These are phyloP conservation scores for Desmodesmus armatus DNA, from an alignment of 139 green algal species.

Conservation along the genomic window DNA sequence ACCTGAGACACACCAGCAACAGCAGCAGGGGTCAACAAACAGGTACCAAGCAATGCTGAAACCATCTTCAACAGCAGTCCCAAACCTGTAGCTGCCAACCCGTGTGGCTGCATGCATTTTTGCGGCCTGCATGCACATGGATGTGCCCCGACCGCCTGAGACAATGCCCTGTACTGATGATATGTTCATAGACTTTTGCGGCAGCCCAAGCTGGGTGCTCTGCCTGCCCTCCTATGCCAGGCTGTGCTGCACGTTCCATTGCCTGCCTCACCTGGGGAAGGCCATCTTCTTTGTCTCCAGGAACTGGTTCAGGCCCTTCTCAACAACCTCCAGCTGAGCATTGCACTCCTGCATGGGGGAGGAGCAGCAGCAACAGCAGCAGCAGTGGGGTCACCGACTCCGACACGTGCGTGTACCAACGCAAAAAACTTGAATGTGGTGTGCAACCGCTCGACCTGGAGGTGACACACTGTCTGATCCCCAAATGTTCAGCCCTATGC, in stretches of 20 bases:
- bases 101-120: neutral
- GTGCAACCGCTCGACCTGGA: too few species aligned
- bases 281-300: slow-evolving; percentile 85
- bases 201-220: neutral
- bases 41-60: too few species aligned
- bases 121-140: neutral
- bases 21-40: too few species aligned
- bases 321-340: slow-evolving; percentile 74
- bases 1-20: slow-evolving; percentile 55
- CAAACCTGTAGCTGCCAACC: too few species aligned
- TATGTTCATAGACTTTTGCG: neutral
- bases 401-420: too few species aligned
- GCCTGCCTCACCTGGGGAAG: slow-evolving; percentile 59
- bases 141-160: neutral
- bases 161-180: neutral
- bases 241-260: neutral
- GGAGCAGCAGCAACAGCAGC: too few species aligned
- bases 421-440: too few species aligned
- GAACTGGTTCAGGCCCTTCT: slow-evolving; percentile 84
- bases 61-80: too few species aligned
- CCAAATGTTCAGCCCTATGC: too few species aligned
- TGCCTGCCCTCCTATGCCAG: neutral
- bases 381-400: too few species aligned
- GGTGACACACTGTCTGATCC: too few species aligned
- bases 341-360: slow-evolving; percentile 73